A percentile compares a stretch with the other conserved stretches of the same genome.
These are phyloP conservation scores for Trichoderma cornu-damae DNA, from an alignment of 2,329 filamentous ascomycete species.

Conservation along the genomic window DNA sequence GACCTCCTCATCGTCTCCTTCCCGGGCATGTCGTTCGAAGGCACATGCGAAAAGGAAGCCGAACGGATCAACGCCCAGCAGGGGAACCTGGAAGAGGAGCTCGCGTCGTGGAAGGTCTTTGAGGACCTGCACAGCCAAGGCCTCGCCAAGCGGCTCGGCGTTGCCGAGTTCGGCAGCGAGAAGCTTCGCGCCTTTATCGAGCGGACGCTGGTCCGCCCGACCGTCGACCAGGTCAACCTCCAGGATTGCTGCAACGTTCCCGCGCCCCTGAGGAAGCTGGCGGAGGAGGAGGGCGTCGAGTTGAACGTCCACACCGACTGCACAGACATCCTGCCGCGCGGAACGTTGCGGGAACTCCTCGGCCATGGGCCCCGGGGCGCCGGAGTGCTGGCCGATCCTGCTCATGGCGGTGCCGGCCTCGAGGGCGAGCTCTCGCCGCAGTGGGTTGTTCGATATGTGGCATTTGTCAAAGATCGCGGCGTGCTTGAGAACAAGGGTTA, in stretches of 20 bases:
- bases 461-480: slow-evolving; percentile 85
- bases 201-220: slow-evolving; percentile 64
- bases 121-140: slow-evolving; percentile 69
- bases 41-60: slow-evolving; percentile 77
- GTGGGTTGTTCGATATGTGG: slow-evolving; percentile 97
- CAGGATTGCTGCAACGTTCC: slow-evolving; percentile 95
- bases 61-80: slow-evolving; percentile 57
- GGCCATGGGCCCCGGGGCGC: slow-evolving; percentile 67
- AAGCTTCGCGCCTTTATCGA: slow-evolving; percentile 73
- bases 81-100: slow-evolving; percentile 62
- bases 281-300: slow-evolving; percentile 78
- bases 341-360: slow-evolving; percentile 78
- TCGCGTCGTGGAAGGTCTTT: slow-evolving; percentile 64
- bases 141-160: slow-evolving; percentile 68
- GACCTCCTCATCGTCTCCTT: slow-evolving; percentile 91
- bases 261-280: slow-evolving; percentile 75
- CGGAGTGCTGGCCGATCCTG: slow-evolving; percentile 64
- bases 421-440: slow-evolving; percentile 75
- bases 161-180: slow-evolving; percentile 86
- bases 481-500: slow-evolving; percentile 99
- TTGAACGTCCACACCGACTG: slow-evolving; percentile 91
- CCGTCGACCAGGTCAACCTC: slow-evolving; percentile 93
- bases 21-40: slow-evolving; percentile 88
- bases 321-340: slow-evolving; percentile 81
- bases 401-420: slow-evolving; percentile 51